Evolutionary conservation across 1,139 yeast species (phyloP).

Genomic region (Hyphopichia burtonii): DNA sequence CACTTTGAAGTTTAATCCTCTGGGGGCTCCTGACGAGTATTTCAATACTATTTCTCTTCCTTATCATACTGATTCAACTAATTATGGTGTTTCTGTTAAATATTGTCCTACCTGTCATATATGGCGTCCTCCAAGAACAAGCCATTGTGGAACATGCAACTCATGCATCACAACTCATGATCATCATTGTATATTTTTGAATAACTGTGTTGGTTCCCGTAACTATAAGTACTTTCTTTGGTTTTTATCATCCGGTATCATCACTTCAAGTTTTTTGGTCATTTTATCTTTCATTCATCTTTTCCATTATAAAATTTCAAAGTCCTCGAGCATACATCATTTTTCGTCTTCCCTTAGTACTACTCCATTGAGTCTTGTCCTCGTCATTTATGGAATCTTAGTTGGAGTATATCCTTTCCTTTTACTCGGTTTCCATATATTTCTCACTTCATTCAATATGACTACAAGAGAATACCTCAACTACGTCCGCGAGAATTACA

Average conservation of each 20-base stretch:
- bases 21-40: conserved; percentile 60
- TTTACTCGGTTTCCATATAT: conserved; percentile 53
- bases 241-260: conserved; percentile 29
- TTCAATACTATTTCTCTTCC: conserved; percentile 59
- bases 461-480: conserved; percentile 70
- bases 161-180: conserved; percentile 45
- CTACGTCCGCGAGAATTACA: conserved; percentile 24
- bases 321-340: conserved; percentile 2
- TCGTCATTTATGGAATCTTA: conserved; percentile 46
- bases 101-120: conserved; percentile 47
- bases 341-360: conserved; percentile 22
- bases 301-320: conserved; percentile 18
- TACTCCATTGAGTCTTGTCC: conserved; percentile 46
- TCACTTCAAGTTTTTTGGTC: conserved; percentile 21
- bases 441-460: conserved; percentile 55
- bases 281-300: conserved; percentile 28
- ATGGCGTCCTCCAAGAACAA: conserved; percentile 47
- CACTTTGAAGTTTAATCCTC: conserved; percentile 17
- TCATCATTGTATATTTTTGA: conserved; percentile 41
- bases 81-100: conserved; percentile 38
- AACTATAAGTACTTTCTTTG: conserved; percentile 40
- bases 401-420: conserved; percentile 53
- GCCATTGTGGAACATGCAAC: conserved; percentile 45
- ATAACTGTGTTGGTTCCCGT: conserved; percentile 41
- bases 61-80: conserved; percentile 17